Conservation (phyloP, 441 rosid genomes). For the Pelargonium cotyledonis region DNA sequence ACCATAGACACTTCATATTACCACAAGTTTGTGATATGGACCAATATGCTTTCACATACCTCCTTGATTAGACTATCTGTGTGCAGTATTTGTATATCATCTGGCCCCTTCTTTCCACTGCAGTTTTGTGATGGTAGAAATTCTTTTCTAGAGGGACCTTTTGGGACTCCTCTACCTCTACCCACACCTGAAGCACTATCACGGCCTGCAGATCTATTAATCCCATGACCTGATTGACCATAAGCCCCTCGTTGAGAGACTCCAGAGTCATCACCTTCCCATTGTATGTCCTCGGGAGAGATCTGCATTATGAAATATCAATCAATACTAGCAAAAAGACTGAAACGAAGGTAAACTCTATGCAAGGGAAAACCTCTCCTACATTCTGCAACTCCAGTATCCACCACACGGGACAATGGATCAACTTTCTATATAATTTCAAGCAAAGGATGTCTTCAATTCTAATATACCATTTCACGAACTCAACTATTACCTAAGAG, state of each 20-base stretch:
- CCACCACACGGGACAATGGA: neutral
- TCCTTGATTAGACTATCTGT: conserved; percentile 82
- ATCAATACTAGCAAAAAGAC: neutral
- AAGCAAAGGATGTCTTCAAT: too few relatives aligned
- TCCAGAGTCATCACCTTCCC: conserved; percentile 82
- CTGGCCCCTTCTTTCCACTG: conserved; percentile 60
- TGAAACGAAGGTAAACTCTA: too few relatives aligned
- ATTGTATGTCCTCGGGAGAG: conserved; percentile 77
- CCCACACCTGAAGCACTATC: conserved; percentile 51
- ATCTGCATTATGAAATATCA: conserved; percentile 38
- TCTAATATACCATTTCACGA: neutral
- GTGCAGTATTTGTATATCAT: conserved; percentile 86
- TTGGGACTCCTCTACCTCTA: conserved; percentile 73
- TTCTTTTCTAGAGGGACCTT: conserved; percentile 53
- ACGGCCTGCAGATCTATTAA: conserved; percentile 56
- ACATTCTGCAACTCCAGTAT: conserved; percentile 2
- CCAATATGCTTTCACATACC: conserved; percentile 36
- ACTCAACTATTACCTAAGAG: neutral
- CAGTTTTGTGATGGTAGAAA: conserved; percentile 60
- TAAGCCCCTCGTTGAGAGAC: conserved; percentile 64
- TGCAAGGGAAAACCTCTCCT: neutral
- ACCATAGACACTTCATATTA: neutral
- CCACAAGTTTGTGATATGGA: neutral
- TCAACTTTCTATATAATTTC: neutral
- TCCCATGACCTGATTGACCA: conserved; percentile 77